Evolutionary conservation across 768 basidiomycete genomes (phyloP), one percentile per base, ranked within the genome.

Genomic region (Pulveroboletus sp.): DNA sequence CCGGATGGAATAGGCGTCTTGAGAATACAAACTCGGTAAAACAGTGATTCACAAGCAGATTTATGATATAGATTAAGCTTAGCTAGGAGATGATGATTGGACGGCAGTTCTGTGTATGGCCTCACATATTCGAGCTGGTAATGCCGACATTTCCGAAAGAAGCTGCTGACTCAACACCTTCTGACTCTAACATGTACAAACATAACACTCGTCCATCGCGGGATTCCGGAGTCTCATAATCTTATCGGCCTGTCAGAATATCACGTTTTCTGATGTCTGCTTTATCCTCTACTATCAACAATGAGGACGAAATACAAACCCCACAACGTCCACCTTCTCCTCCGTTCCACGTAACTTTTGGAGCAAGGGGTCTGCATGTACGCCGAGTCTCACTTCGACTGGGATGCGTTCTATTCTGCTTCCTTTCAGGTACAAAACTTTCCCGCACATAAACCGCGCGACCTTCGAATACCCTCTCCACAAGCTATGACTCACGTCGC

Each of bases 361-460:
- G 78, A 27, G 80, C 81, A 39, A 75, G 88, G 59, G 83, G 82
- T 51, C 72, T 89, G 58, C 86, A 86, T 76, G 88, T 89, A 82
- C 17, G 62, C 55, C 45, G 26, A 36, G 56, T 55, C 48, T 38
- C n/a, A 2, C 17, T 15, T 17, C 38, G 10, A 49, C 42, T 53
- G 26, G 51, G 58, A 53, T 38, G 40, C 48, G 33, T 49, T 46
- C 53, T 55, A 62, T 45, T 28, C 38, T 36, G 28, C 18, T 54
- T 40, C 41, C 33, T 47, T 55, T 43, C 72, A 89, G 87, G 78
- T 82, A 45, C 87, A 88, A 30, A 86, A 77, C 17, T 90, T 89
- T 66, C 83, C 86, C 51, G 84, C 87, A 3, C 87, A 88, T 64
- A 83, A 84, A 60, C 86, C 87, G 6, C 78, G 86, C 62, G 86